Evolutionary conservation across 208 protist genomes (phyloP).

Genomic region (Leishmania aethiopica): DNA sequence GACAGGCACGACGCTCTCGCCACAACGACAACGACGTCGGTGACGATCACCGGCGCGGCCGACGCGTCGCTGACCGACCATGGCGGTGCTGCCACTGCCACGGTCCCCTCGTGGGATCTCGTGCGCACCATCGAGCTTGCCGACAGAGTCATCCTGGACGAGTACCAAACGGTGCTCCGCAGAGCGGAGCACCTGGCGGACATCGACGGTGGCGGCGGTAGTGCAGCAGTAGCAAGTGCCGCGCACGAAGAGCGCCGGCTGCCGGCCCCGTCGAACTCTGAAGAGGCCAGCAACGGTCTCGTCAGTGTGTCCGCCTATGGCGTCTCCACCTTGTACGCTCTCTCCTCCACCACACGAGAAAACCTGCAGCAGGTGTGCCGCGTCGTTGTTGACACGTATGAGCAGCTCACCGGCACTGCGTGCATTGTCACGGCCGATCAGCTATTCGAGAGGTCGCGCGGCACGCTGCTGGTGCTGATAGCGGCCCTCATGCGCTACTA

Average conservation of each 20-base stretch:
- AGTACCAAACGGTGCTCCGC: slow-evolving; percentile 19
- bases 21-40: too few species aligned
- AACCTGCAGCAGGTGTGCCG: slow-evolving; percentile 39
- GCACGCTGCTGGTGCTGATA: slow-evolving; percentile 61
- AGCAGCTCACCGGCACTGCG: slow-evolving; percentile 55
- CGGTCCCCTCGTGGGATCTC: slow-evolving; percentile 34
- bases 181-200: neutral
- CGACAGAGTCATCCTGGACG: slow-evolving; percentile 36
- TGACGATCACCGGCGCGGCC: neutral
- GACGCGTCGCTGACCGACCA: neutral
- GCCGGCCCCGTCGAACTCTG: too few species aligned
- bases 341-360: slow-evolving; percentile 17
- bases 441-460: slow-evolving; percentile 49
- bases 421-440: slow-evolving; percentile 62
- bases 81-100: neutral
- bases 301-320: slow-evolving; percentile 2
- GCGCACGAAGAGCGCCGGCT: neutral
- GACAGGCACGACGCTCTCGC: neutral
- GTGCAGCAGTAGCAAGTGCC: neutral
- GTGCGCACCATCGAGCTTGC: slow-evolving; percentile 51
- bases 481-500: slow-evolving; percentile 73
- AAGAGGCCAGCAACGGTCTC: neutral
- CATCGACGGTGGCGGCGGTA: neutral
- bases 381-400: slow-evolving; percentile 62
- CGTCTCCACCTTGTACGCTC: slow-evolving; percentile 17